Percentiles rank a stretch among this genome's conserved stretches.
These are phyloP conservation scores for Globisporangium uncinulatum DNA, from an alignment of 352 stramenopile genomes.

Conservation along the genomic window DNA sequence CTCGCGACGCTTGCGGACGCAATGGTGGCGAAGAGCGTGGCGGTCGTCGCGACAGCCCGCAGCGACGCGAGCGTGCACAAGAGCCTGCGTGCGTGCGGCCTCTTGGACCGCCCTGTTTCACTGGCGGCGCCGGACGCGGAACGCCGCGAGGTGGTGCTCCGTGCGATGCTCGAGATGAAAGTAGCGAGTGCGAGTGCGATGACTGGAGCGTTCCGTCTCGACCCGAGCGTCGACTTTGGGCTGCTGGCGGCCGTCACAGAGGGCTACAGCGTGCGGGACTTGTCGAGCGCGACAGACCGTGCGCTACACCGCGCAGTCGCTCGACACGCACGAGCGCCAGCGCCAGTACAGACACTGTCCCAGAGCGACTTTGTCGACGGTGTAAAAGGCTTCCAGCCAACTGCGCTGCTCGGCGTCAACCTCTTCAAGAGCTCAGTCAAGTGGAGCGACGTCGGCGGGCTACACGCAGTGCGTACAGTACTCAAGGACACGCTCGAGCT, in stretches of 20 bases:
- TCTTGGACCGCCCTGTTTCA: slow-evolving; percentile 67
- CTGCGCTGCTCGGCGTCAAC: slow-evolving; percentile 71
- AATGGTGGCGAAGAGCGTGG: slow-evolving; percentile 64
- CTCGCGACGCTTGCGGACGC: slow-evolving; percentile 40
- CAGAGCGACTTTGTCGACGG: slow-evolving; percentile 72
- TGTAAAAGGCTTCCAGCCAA: slow-evolving; percentile 75
- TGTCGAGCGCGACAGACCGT: slow-evolving; percentile 61
- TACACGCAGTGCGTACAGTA: slow-evolving; percentile 71
- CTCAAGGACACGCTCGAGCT: slow-evolving; percentile 89
- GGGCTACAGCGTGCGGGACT: slow-evolving; percentile 77
- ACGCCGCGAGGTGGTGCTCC: slow-evolving; percentile 55
- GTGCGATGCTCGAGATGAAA: slow-evolving; percentile 55
- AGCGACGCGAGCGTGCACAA: slow-evolving; percentile 70
- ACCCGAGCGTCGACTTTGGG: slow-evolving; percentile 58
- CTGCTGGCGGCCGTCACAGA: slow-evolving; percentile 62
- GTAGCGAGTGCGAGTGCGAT: slow-evolving; percentile 8
- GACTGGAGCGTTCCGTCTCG: slow-evolving; percentile 19
- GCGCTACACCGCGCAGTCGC: slow-evolving; percentile 63
- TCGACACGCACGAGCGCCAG: slow-evolving; percentile 18
- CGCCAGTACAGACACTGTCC: slow-evolving; percentile 20
- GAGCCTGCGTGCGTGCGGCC: slow-evolving; percentile 43
- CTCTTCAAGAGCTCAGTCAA: slow-evolving; percentile 83
- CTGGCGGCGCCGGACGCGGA: slow-evolving; percentile 55
- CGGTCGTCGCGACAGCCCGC: slow-evolving; percentile 45
- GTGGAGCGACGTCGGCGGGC: slow-evolving; percentile 85